Conservation (phyloP, 768 basidiomycete species). For the Porpolomopsis calyptriformis region DNA sequence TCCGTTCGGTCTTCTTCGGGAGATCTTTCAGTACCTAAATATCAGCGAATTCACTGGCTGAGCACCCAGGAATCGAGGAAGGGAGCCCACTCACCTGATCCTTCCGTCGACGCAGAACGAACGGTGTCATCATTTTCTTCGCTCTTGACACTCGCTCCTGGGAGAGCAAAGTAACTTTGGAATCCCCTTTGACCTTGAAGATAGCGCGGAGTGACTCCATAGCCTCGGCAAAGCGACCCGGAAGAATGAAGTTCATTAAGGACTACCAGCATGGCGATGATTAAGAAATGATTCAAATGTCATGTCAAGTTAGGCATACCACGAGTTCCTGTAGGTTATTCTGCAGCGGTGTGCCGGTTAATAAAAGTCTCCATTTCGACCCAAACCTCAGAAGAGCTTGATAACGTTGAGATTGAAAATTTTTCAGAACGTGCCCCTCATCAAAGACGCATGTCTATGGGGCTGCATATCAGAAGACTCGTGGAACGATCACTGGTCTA, state of each 20-base stretch:
- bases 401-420: constrained; percentile 95
- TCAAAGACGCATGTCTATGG: constrained; percentile 85
- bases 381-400: constrained; percentile 76
- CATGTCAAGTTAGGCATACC: constrained; percentile 41
- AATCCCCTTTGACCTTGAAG: constrained; percentile 95
- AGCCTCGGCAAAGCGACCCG: constrained; percentile 73
- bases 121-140: constrained; percentile 99
- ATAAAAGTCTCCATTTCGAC: constrained; percentile 79
- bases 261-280: constrained; percentile 46
- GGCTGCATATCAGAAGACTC: constrained; percentile 1
- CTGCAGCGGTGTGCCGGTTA: constrained; percentile 93
- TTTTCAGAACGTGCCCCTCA: constrained; percentile 96
- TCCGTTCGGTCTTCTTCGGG: constrained; percentile 84
- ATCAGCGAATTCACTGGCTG: not conserved
- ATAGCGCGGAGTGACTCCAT: constrained; percentile 80
- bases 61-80: no score
- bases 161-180: constrained; percentile 77
- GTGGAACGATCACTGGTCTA: constrained; percentile 6
- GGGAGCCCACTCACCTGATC: constrained; percentile 52
- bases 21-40: constrained; percentile 81
- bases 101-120: constrained; percentile 93
- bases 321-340: constrained; percentile 86
- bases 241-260: constrained; percentile 94
- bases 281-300: not conserved
- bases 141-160: constrained; percentile 90